phyloP scores from a whole-genome alignment of 805 yeast genomes.

The Cyberlindnera japonica region DNA sequence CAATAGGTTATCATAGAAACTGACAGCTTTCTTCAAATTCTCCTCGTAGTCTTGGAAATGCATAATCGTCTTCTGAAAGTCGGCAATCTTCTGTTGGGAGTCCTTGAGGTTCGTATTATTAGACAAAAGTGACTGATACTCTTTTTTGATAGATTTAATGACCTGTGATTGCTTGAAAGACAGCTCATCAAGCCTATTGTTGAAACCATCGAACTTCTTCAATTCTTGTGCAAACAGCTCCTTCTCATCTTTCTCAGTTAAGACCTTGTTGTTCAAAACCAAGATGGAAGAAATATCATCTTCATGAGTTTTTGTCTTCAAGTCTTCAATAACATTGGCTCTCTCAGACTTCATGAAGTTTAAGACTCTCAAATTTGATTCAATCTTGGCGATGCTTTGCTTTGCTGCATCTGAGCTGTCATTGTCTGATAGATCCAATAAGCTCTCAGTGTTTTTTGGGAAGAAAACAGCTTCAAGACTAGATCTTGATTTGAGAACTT shows the following conservation, averaged over 20 bases:
- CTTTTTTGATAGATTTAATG: constrained; percentile 42
- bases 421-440: constrained; percentile 67
- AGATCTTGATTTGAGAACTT: constrained; percentile 43
- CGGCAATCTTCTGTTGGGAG: constrained; percentile 37
- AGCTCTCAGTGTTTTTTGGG: constrained; percentile 34
- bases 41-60: constrained; percentile 54
- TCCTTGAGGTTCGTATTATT: constrained; percentile 40
- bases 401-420: constrained; percentile 29
- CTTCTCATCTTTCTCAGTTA: constrained; percentile 51
- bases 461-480: constrained; percentile 25
- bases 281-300: constrained; percentile 84
- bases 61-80: constrained; percentile 46
- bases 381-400: constrained; percentile 45
- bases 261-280: constrained; percentile 51
- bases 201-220: constrained; percentile 68
- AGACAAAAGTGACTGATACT: constrained; percentile 44
- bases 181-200: constrained; percentile 62
- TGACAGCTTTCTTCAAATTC: constrained; percentile 59
- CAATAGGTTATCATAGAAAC: constrained; percentile 52
- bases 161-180: constrained; percentile 59
- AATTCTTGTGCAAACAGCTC: constrained; percentile 67
- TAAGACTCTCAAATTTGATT: constrained; percentile 56
- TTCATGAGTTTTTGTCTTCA: constrained; percentile 65
- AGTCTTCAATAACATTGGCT: constrained; percentile 51
- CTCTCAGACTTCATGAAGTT: constrained; percentile 64